Conservation (phyloP, 352 stramenopile species). For the Globisporangium paddicum region DNA sequence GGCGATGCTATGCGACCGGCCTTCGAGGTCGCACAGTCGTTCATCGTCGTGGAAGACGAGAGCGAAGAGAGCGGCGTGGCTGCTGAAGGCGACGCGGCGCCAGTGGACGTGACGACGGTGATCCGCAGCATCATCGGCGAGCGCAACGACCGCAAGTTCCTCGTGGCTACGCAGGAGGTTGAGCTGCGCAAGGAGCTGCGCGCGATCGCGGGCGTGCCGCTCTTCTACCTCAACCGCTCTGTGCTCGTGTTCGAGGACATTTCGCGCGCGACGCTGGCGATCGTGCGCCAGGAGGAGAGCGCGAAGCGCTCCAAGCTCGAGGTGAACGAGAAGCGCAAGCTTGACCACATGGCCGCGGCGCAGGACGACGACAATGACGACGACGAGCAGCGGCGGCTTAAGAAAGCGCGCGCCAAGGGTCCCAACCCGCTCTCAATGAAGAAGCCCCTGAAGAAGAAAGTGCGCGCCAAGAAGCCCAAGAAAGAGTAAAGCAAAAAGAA, state of each 20-base stretch:
- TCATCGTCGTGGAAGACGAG: slow-evolving; percentile 52
- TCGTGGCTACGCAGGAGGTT: slow-evolving; percentile 84
- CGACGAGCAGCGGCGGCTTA: slow-evolving; percentile 24
- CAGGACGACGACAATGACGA: slow-evolving; percentile 7
- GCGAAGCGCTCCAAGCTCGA: slow-evolving; percentile 63
- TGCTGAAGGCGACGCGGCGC: slow-evolving; percentile 12
- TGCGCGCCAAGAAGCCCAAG: slow-evolving; percentile 76
- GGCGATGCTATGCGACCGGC: slow-evolving; percentile 51
- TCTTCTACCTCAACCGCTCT: slow-evolving; percentile 85
- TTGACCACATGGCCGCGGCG: slow-evolving; percentile 35
- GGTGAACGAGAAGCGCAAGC: slow-evolving; percentile 69
- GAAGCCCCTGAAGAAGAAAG: slow-evolving; percentile 73
- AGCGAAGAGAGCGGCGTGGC: slow-evolving; percentile 14
- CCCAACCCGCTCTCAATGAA: slow-evolving; percentile 77
- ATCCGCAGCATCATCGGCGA: slow-evolving; percentile 29
- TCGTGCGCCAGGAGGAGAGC: slow-evolving; percentile 77
- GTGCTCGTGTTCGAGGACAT: slow-evolving; percentile 89
- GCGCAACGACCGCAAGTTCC: slow-evolving; percentile 75
- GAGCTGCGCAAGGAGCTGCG: slow-evolving; percentile 75
- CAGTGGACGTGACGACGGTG: slow-evolving; percentile 34
- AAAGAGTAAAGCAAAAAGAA: background rate
- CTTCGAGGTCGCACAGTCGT: slow-evolving; percentile 56
- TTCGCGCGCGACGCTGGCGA: slow-evolving; percentile 64
- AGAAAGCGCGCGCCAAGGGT: slow-evolving; percentile 54
- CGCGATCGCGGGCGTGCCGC: slow-evolving; percentile 60